A percentile compares a stretch with the other conserved stretches of the same genome.
phyloP scores from a whole-genome alignment of 2,329 filamentous ascomycete genomes.

The Cercospora zeina region DNA sequence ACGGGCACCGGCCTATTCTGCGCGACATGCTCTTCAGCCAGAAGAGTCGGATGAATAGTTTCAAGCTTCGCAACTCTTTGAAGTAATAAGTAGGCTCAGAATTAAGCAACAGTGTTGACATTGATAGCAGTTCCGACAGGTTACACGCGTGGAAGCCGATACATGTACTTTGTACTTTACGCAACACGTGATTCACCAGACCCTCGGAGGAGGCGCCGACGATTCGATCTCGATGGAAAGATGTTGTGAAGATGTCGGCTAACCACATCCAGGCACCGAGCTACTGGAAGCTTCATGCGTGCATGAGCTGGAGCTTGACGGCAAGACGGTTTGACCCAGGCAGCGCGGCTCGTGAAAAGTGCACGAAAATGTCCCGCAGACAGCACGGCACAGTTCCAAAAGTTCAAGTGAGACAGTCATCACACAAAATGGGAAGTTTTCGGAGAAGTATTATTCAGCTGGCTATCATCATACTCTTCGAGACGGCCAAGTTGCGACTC shows the following conservation, averaged over 20 bases:
- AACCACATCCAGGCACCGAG: constrained; percentile 1
- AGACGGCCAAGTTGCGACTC: background rate
- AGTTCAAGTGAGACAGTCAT: background rate
- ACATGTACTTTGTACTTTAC: no score
- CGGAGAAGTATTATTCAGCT: background rate
- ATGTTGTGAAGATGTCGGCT: constrained; percentile 7
- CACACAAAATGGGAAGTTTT: background rate
- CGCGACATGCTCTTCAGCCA: no score
- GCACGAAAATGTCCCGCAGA: background rate
- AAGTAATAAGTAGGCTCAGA: no score
- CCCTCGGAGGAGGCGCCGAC: background rate
- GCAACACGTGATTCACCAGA: background rate
- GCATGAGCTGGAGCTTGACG: background rate
- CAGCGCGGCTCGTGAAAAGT: background rate
- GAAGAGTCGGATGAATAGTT: no score
- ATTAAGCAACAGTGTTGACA: no score
- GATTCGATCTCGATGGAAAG: background rate
- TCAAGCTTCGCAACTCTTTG: no score
- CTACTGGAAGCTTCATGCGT: constrained; percentile 1
- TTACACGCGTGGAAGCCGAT: no score
- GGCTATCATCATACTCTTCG: constrained; percentile 7
- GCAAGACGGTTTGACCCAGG: background rate
- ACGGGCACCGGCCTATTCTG: no score
- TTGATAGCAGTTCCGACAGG: no score
- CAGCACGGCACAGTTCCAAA: no score